Evolutionary conservation across 345 rosid genomes (phyloP), one percentile per base, ranked within the genome.

Genomic region (Citropsis articulata): DNA sequence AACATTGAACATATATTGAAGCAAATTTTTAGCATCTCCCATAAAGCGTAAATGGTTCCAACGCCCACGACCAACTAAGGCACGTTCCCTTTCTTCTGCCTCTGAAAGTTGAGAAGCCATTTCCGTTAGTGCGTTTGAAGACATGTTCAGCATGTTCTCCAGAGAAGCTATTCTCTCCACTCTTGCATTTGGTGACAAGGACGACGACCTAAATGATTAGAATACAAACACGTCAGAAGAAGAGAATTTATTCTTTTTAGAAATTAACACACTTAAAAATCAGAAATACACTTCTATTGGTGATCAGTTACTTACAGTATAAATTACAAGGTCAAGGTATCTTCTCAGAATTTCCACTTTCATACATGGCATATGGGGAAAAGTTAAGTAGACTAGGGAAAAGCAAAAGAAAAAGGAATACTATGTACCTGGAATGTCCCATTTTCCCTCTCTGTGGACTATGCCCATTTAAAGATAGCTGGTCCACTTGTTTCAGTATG

Each of bases 101-200:
- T 90, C 97, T 35, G 90, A 91, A 84, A 93, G 91, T 82, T 93
- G 95, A 66, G 97, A 91, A 80, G 90, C 91, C 97, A 93, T 93
- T 63, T 87, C 85, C 61, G 72, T 86, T 73, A 93, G 93, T 38
- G 90, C 87, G 82, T 85, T 85, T 72, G 95, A 88, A 64, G 97
- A 88, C 88, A 91, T 84, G 82, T 83, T 88, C 80, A 90, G 77
- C 95, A 93, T 91, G 78, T 70, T 85, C 85, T 93, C 94, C 38
- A 93, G 89, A 73, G 93, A 87, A 76, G 90, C 86, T 66, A 85
- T 86, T 82, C 95, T 89, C 75, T 90, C 85, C 85, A 79, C 82
- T 87, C 94, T 89, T 45, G 91, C 87, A 84, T 81, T 89, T 50
- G 94, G 88, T 76, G 93, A 93, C 85, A 87, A 77, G 35, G 92